Evolutionary conservation across 2,329 filamentous ascomycete genomes (phyloP), one percentile per base, ranked within the genome.

Genomic region (Bertia moriformis): DNA sequence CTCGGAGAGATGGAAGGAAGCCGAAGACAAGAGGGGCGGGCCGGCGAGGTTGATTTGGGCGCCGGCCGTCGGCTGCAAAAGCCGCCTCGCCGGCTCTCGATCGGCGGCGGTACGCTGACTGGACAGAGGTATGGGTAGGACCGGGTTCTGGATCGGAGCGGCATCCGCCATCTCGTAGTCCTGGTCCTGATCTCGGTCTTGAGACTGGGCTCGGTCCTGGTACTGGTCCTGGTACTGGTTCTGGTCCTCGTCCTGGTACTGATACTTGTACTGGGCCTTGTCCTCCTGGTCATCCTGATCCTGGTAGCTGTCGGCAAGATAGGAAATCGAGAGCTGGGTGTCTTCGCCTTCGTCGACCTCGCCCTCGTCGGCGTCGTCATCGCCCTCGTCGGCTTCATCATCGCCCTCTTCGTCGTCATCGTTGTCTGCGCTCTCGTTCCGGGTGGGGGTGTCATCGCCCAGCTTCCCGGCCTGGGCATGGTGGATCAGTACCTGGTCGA

Each of bases 391-490:
- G 3, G 59, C 57, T 3, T 63, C 63, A 3, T 61, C 63, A 3
- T 58, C 63, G 2, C 68, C 66, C 2, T 59, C 65, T 3, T 62
- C 65, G 3, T 66, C 67, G 3, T 62, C n/a, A n/a, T n/a, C n/a
- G n/a, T n/a, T 65, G 3, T 61, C 66, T 2, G 60, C 66, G 3
- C 63, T 66, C 2, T 65, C 65, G 3, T 59, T 67, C 3, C 66
- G 61, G 18, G 60, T 63, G 32, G 63, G 65, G 3, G n/a, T 7
- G n/a, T 54, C 50, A 42, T 56, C 46, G 10, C 44, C 48, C 14
- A 51, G 53, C 7, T 46, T 43, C 40, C 77, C 75, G 1, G 60
- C 64, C 60, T 69, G 42, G 72, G 67, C 45, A 60, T 65, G 43
- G n/a, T n/a, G n/a, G n/a, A n/a, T n/a, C n/a, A n/a, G n/a, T n/a